A percentile compares a stretch with the other conserved stretches of the same genome.
Conservation (phyloP, 768 basidiomycete genomes). For the Lentinula edodes region DNA sequence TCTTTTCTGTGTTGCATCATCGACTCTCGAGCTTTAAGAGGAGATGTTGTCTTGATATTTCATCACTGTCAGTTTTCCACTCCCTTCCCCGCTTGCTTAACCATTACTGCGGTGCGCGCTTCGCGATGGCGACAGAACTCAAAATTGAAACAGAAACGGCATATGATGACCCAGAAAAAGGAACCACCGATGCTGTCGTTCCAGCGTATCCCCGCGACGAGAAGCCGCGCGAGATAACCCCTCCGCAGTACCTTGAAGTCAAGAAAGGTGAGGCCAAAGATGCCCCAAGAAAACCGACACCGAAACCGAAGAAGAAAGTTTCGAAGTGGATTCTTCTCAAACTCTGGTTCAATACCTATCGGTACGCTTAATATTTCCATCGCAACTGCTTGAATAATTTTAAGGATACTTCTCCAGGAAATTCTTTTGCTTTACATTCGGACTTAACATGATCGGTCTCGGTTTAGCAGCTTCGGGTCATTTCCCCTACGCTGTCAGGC, state of each 20-base stretch:
- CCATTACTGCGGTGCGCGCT: neutral
- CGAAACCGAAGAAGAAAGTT: constrained; percentile 47
- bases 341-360: constrained; percentile 71
- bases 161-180: constrained; percentile 55
- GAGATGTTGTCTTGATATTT: neutral
- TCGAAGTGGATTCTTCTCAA: constrained; percentile 55
- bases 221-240: constrained; percentile 30
- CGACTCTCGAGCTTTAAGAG: constrained; percentile 6
- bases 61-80: neutral
- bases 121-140: constrained; percentile 37
- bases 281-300: constrained; percentile 24
- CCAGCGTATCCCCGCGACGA: constrained; percentile 28
- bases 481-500: constrained; percentile 57
- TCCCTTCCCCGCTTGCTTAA: neutral
- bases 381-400: neutral
- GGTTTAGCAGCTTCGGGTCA: constrained; percentile 57
- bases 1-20: constrained; percentile 1
- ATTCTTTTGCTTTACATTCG: constrained; percentile 60
- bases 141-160: constrained; percentile 29
- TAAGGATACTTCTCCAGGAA: constrained; percentile 34
- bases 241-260: constrained; percentile 22
- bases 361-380: constrained; percentile 29
- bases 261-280: constrained; percentile 38
- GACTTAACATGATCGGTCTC: constrained; percentile 58
- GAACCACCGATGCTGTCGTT: constrained; percentile 38